phyloP scores from a whole-genome alignment of 176 grass and related monocot genomes.

The Oryza officinalis region DNA sequence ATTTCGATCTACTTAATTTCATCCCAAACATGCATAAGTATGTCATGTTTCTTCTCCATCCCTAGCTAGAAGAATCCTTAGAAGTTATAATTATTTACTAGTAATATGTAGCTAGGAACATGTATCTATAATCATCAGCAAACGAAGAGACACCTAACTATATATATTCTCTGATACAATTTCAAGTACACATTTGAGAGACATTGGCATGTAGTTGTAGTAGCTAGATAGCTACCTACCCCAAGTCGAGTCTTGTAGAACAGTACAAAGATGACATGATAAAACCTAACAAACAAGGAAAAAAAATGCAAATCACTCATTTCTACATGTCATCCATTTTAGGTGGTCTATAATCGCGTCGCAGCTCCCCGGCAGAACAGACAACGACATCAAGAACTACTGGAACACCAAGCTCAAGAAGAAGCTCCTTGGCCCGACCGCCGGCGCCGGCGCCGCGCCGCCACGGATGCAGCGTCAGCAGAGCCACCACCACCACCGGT shows the following conservation, averaged over 20 bases:
- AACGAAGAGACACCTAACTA: background rate
- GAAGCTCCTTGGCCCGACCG: conserved; percentile 55
- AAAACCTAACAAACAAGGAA: background rate
- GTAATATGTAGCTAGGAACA: background rate
- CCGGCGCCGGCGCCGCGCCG: conserved; percentile 7
- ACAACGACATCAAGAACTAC: conserved; percentile 98
- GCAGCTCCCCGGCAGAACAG: conserved; percentile 77
- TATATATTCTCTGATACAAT: background rate
- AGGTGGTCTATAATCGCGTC: conserved; percentile 98
- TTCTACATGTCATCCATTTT: background rate
- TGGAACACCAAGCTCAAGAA: conserved; percentile 97
- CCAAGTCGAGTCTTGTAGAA: background rate
- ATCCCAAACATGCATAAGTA: background rate
- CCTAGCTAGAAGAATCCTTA: background rate
- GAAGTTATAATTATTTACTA: too few relatives aligned
- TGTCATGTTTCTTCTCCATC: background rate
- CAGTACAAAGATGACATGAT: background rate
- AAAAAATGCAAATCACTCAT: background rate
- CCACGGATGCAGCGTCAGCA: conserved; percentile 31
- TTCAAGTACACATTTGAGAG: background rate
- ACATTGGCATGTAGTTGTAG: background rate
- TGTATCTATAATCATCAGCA: background rate
- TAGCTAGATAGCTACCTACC: background rate
- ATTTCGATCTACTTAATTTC: background rate
- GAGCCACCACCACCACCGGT: conserved; percentile 30